phyloP scores from a whole-genome alignment of 2,329 filamentous ascomycete genomes.

The Pseudogymnoascus pannorum region DNA sequence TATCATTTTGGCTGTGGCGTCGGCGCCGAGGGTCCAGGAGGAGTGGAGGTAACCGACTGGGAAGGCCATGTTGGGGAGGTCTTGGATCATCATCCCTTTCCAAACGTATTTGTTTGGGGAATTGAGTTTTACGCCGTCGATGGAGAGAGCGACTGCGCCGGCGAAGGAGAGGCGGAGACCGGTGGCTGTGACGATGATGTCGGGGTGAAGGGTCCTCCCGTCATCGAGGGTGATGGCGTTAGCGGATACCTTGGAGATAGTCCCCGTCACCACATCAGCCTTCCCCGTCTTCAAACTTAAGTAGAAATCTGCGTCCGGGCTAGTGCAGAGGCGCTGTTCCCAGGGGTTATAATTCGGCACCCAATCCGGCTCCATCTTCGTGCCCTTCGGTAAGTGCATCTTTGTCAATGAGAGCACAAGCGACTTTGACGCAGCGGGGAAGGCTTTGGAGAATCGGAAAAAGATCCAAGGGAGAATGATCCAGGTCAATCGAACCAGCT shows the following conservation, averaged over 20 bases:
- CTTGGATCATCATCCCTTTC: constrained; percentile 54
- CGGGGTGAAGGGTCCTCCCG: constrained; percentile 42
- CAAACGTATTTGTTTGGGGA: constrained; percentile 44
- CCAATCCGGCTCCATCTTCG: constrained; percentile 47
- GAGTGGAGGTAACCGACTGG: constrained; percentile 54
- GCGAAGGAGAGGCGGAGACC: constrained; percentile 51
- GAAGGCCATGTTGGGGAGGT: constrained; percentile 52
- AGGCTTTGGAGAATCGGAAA: constrained; percentile 35
- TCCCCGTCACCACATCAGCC: constrained; percentile 37
- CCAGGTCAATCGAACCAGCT: constrained; percentile 41
- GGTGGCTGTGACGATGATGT: constrained; percentile 59
- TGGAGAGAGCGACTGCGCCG: constrained; percentile 41
- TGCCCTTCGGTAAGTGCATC: constrained; percentile 40
- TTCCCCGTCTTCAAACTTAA: constrained; percentile 33
- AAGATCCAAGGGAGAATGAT: constrained; percentile 33
- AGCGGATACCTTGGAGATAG: constrained; percentile 39
- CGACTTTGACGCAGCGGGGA: constrained; percentile 39
- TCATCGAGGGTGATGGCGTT: constrained; percentile 37
- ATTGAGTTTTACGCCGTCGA: constrained; percentile 43
- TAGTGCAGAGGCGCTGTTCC: constrained; percentile 63
- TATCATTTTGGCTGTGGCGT: constrained; percentile 43
- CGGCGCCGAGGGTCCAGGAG: constrained; percentile 56
- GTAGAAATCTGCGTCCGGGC: constrained; percentile 40
- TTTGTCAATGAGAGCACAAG: constrained; percentile 37
- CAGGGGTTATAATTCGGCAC: constrained; percentile 49